Evolutionary conservation across 345 rosid genomes (phyloP).

Genomic region (Euphorbia tirucalli): DNA sequence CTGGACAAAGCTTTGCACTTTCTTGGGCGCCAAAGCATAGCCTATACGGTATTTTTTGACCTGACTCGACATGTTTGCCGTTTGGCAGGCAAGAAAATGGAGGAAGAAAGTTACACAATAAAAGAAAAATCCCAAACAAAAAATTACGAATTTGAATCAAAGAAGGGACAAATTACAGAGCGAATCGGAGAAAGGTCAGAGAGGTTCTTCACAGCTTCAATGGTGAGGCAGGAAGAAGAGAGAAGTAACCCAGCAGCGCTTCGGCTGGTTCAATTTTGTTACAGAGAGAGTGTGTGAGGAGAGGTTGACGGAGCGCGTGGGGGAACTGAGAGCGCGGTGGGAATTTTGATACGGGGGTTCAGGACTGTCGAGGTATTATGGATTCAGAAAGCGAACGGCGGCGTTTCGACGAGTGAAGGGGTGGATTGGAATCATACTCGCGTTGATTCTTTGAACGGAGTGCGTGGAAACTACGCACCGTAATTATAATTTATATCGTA

Average conservation of each 20-base stretch:
- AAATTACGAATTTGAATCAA: background rate
- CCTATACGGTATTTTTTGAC: conserved; percentile 34
- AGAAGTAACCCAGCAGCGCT: background rate
- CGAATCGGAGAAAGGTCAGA: background rate
- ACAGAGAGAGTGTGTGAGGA: background rate
- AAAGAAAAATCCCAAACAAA: background rate
- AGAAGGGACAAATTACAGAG: background rate
- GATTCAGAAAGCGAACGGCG: background rate
- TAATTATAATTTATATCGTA: background rate
- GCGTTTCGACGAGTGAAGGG: background rate
- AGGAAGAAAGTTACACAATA: background rate
- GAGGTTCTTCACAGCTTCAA: background rate
- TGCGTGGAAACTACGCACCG: background rate
- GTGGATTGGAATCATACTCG: background rate
- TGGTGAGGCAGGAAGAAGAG: background rate
- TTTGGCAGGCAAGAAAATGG: conserved; percentile 1
- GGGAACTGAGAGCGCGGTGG: background rate
- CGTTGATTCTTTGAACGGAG: background rate
- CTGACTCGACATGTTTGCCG: conserved; percentile 6
- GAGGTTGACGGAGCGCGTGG: too few relatives aligned
- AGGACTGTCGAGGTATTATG: background rate
- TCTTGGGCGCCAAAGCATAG: conserved; percentile 53
- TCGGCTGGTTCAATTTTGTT: too few relatives aligned
- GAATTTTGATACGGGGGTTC: background rate
- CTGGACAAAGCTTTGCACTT: conserved; percentile 41